Percentiles rank a stretch among this genome's conserved stretches.
Evolutionary conservation across 2,329 filamentous ascomycete species (phyloP).

Genomic region (Ceratocystis destructans): DNA sequence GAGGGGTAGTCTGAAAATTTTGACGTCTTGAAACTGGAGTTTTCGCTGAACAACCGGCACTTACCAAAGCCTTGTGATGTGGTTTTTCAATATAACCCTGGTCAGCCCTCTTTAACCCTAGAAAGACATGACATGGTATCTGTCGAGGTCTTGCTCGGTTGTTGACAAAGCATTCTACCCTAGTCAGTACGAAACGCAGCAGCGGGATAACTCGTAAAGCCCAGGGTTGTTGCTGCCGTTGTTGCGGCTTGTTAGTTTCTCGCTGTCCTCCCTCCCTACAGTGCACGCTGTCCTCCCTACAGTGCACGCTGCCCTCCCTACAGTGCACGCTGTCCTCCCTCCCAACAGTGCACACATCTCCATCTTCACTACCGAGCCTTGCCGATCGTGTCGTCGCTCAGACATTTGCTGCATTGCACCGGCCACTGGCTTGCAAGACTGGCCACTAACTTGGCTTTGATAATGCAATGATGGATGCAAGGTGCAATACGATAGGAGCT

Average conservation of each 20-base stretch:
- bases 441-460: too few relatives aligned
- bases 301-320: neutral
- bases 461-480: neutral
- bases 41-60: neutral
- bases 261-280: too few relatives aligned
- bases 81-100: neutral
- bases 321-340: neutral
- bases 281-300: too few relatives aligned
- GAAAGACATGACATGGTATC: neutral
- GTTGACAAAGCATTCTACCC: too few relatives aligned
- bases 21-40: neutral
- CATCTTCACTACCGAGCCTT: neutral
- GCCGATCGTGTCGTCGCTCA: neutral
- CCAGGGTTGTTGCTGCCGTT: too few relatives aligned
- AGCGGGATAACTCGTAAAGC: too few relatives aligned
- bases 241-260: too few relatives aligned
- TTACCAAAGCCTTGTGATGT: too few relatives aligned
- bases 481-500: neutral
- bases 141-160: too few relatives aligned
- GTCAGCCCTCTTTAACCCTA: neutral
- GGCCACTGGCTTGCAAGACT: too few relatives aligned
- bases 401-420: neutral
- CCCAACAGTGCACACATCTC: neutral
- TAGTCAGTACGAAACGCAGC: too few relatives aligned
- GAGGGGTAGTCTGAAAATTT: neutral